phyloP scores from a whole-genome alignment of 2,329 filamentous ascomycete genomes.

The Trichoderma sp. region DNA sequence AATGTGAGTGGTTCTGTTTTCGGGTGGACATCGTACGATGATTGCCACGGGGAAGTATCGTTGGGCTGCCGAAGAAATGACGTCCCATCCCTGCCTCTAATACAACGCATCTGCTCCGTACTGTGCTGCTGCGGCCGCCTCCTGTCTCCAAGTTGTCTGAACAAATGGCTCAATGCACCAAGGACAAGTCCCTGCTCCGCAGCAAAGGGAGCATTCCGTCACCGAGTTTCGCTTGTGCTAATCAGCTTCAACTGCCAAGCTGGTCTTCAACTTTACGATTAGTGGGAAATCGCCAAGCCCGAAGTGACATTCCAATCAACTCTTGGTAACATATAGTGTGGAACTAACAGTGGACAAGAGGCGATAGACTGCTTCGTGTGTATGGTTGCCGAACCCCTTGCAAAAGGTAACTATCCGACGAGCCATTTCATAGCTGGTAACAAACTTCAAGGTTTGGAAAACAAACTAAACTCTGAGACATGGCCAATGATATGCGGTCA shows the following conservation, averaged over 20 bases:
- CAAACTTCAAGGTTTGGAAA: not conserved
- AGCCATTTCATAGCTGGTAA: not conserved
- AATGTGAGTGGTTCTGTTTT: not conserved
- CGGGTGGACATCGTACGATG: conserved; percentile 9
- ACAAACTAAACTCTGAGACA: not conserved
- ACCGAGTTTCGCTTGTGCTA: not conserved
- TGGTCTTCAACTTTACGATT: not conserved
- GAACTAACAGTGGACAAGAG: not conserved
- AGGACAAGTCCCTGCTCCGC: not conserved
- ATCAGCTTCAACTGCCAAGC: not conserved
- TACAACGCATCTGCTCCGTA: not conserved
- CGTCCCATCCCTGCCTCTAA: not conserved
- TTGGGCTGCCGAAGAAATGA: not conserved
- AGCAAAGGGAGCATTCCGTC: not conserved
- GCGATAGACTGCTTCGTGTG: not conserved
- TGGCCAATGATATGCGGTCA: too few species aligned
- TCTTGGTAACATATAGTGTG: not conserved
- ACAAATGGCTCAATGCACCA: conserved; percentile 5
- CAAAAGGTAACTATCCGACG: not conserved
- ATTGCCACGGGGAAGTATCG: not conserved
- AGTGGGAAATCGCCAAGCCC: not conserved
- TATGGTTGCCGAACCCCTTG: not conserved
- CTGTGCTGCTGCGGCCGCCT: not conserved
- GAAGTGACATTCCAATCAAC: not conserved
- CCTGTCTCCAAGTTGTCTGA: not conserved